Base-by-base conservation (phyloP, 192 early-diverging fungal species). In the Umbelopsis vinacea region DNA sequence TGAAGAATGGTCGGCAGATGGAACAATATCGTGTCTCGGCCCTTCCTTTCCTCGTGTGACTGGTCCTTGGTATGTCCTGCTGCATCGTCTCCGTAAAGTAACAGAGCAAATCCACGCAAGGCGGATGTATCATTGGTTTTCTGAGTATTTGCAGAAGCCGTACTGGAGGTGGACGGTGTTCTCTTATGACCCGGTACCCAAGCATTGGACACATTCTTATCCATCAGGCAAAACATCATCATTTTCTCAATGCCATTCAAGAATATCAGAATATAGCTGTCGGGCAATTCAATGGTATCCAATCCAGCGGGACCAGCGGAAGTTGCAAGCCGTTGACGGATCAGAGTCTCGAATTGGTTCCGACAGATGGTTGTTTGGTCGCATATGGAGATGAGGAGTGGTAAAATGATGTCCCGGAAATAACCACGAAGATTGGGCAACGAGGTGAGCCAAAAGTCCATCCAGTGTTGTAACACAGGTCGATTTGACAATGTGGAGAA, bases 391-490 rank as follows among this genome's bases (percentile, higher is more conserved):
- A 83, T 82, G 0, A 92, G 74, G 37, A 92, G 76, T 0, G 92
- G 92, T 22, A 88, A 53, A 1, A 94, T 67, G 11, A 90, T 79
- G n/a, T 77, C 73, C 7, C 85, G 76, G 72, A 94, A 94, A 33
- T 81, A 89, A 24, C 78, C 75, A 54, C 88, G 82, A 14, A 93
- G 66, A 43, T 84, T 86, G 0, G 88, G 88, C 14, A 94, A 79
- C 8, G 87, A 84, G 3, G 84, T 71, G 45, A 88, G 72, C 71
- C 93, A 76, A 69, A 93, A 92, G 73, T 94, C 90, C 76, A 93
- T 87, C 92, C 92, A 94, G 54, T 90, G 81, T 29, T 90, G 89
- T 15, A 94, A 71, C 24, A 92, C 79, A 7, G 87, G 84, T n/a
- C 91, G 86, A 70, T 94, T 94, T 0, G 79, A 78, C 19, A 75